These are phyloP conservation scores for Macrolepiota dolichaula DNA, from an alignment of 768 basidiomycete species.

Conservation along the genomic window DNA sequence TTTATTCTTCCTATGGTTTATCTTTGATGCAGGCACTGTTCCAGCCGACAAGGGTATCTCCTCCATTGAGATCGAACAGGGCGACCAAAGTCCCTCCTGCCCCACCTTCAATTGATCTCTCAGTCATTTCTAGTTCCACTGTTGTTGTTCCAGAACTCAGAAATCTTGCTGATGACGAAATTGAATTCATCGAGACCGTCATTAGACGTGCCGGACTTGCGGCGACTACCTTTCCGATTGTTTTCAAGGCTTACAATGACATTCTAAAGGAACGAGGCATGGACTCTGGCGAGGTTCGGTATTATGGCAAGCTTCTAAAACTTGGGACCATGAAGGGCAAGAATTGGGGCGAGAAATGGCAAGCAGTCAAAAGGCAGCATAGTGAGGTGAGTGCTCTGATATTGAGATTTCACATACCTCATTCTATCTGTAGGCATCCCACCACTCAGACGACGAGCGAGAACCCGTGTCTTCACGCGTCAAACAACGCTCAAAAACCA, in stretches of 20 bases:
- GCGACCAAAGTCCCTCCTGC: conserved; percentile 16
- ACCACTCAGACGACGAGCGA: not conserved
- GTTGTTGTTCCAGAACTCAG: conserved; percentile 48
- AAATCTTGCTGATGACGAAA: conserved; percentile 49
- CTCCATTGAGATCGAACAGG: conserved; percentile 34
- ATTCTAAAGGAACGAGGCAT: conserved; percentile 70
- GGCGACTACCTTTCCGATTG: conserved; percentile 72
- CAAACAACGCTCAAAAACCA: conserved; percentile 6
- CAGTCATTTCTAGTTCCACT: conserved; percentile 34
- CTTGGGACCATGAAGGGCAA: conserved; percentile 76
- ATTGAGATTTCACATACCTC: conserved; percentile 8
- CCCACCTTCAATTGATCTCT: conserved; percentile 10
- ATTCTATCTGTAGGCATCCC: not conserved
- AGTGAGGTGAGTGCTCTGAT: conserved; percentile 27
- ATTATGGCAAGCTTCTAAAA: conserved; percentile 81
- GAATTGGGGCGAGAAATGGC: conserved; percentile 85
- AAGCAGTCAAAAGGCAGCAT: conserved; percentile 57
- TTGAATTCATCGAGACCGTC: conserved; percentile 73
- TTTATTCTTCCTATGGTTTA: not conserved
- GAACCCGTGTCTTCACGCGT: conserved; percentile 10
- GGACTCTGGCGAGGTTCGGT: conserved; percentile 77
- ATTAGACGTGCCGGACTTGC: conserved; percentile 62
- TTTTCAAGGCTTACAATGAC: conserved; percentile 86
- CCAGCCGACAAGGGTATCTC: conserved; percentile 45
- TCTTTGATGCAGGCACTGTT: conserved; percentile 37